Conservation (phyloP, 495 filamentous ascomycete genomes). For the Tricharina praecox region DNA sequence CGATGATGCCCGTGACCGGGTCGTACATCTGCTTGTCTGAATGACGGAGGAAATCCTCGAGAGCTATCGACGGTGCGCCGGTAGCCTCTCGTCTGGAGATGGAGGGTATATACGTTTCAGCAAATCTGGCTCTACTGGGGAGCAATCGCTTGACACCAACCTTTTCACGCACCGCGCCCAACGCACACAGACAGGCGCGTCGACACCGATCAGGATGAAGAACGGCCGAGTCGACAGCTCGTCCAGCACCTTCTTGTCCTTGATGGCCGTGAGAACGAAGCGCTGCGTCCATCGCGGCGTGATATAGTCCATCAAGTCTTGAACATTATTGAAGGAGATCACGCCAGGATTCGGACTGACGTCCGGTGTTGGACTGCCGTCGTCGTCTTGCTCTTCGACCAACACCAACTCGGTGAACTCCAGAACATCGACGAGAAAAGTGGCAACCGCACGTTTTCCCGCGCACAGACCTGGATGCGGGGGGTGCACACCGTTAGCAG, state of each 20-base stretch:
- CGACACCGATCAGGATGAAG: constrained; percentile 81
- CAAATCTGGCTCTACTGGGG: no score
- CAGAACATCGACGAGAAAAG: constrained; percentile 61
- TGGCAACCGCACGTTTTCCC: constrained; percentile 71
- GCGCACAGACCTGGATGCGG: constrained; percentile 84
- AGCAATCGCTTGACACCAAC: no score
- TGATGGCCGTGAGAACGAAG: constrained; percentile 73
- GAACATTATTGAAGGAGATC: constrained; percentile 38
- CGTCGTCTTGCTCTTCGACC: neutral
- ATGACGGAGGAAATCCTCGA: constrained; percentile 54
- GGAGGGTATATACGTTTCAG: no score
- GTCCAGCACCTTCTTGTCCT: constrained; percentile 50
- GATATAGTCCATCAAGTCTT: constrained; percentile 60
- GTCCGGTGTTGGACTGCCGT: constrained; percentile 18
- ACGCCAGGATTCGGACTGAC: constrained; percentile 25
- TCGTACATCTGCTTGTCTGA: constrained; percentile 68
- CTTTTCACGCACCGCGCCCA: constrained; percentile 51
- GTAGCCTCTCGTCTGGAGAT: neutral
- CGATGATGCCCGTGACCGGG: constrained; percentile 43
- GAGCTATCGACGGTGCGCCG: neutral
- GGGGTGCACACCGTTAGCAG: no score
- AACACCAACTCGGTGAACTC: constrained; percentile 36
- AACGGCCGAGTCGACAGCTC: constrained; percentile 62
- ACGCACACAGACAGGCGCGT: constrained; percentile 68
- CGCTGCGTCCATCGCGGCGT: constrained; percentile 66